These are phyloP conservation scores for Ustulina deusta DNA, from an alignment of 2,329 filamentous ascomycete species.

Conservation along the genomic window DNA sequence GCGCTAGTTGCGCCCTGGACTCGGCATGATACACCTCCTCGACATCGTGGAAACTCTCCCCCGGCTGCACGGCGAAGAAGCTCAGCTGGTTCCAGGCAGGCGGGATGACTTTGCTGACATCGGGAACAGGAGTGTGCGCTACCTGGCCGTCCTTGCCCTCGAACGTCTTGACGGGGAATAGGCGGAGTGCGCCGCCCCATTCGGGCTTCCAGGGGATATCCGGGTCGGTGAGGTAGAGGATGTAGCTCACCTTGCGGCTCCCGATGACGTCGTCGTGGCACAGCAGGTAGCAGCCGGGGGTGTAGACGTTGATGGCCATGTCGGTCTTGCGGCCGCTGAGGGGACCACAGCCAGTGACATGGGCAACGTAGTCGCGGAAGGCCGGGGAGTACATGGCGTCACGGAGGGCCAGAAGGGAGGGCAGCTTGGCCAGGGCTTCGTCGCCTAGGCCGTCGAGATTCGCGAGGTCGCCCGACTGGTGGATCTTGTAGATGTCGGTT, in stretches of 20 bases:
- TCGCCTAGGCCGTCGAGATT: constrained; percentile 96
- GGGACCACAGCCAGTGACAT: constrained; percentile 86
- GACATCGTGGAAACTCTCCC: constrained; percentile 99
- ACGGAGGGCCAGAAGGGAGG: constrained; percentile 89
- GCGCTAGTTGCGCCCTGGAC: constrained; percentile 69
- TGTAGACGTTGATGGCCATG: constrained; percentile 99
- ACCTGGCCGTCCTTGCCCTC: constrained; percentile 77
- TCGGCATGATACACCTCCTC: constrained; percentile 91
- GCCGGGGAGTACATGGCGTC: constrained; percentile 92
- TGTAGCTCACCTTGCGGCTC: constrained; percentile 95
- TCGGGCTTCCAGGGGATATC: constrained; percentile 89
- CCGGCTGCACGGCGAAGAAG: constrained; percentile 97
- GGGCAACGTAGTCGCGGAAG: constrained; percentile 89
- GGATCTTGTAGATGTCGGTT: constrained; percentile 99
- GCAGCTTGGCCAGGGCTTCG: constrained; percentile 84
- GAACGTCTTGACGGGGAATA: constrained; percentile 79
- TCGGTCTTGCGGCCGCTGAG: constrained; percentile 95
- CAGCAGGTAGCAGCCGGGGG: constrained; percentile 91
- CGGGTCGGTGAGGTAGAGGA: constrained; percentile 93
- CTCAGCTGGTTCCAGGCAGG: constrained; percentile 97
- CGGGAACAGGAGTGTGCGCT: constrained; percentile 83
- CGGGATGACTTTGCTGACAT: constrained; percentile 84
- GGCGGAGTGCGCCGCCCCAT: constrained; percentile 91
- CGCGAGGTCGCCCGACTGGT: constrained; percentile 96
- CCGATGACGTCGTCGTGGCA: constrained; percentile 99